Conservation (phyloP, 805 yeast species). For the Suhomyces prunicola region DNA sequence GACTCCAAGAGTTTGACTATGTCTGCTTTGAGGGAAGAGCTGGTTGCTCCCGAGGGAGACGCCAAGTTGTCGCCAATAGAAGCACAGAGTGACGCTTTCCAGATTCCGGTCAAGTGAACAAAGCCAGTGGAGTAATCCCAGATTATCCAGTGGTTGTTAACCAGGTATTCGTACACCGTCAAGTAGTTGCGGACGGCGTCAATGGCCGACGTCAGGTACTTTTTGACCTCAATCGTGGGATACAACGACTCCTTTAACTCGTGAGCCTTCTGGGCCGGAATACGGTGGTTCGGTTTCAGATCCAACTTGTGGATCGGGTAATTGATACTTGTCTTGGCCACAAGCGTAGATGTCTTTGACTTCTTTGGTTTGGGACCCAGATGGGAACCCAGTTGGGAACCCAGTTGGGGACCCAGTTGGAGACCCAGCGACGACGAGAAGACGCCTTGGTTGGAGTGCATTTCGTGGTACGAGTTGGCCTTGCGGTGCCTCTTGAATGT, state of each 20-base stretch:
- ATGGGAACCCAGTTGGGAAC: too few species aligned
- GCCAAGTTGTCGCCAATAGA: constrained; percentile 2
- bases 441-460: background rate
- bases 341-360: constrained; percentile 4
- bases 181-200: constrained; percentile 62
- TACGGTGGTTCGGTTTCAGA: background rate
- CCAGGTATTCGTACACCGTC: constrained; percentile 67
- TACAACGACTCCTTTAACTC: background rate
- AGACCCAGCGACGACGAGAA: background rate
- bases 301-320: constrained; percentile 9
- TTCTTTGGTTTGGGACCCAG: background rate
- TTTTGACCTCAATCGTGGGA: constrained; percentile 28
- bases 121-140: constrained; percentile 86
- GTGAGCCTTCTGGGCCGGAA: constrained; percentile 1
- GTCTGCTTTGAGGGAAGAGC: constrained; percentile 57
- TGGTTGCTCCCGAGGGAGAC: constrained; percentile 1
- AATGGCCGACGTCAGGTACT: constrained; percentile 66
- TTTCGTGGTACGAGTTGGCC: constrained; percentile 2
- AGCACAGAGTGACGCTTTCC: constrained; percentile 54
- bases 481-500: constrained; percentile 6
- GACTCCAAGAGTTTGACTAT: constrained; percentile 67
- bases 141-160: constrained; percentile 70
- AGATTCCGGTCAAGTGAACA: constrained; percentile 83
- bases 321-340: constrained; percentile 8
- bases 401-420: too few species aligned